Evolutionary conservation across 768 basidiomycete species (phyloP), one percentile per base, ranked within the genome.

Genomic region (Cantharellus anzutake): DNA sequence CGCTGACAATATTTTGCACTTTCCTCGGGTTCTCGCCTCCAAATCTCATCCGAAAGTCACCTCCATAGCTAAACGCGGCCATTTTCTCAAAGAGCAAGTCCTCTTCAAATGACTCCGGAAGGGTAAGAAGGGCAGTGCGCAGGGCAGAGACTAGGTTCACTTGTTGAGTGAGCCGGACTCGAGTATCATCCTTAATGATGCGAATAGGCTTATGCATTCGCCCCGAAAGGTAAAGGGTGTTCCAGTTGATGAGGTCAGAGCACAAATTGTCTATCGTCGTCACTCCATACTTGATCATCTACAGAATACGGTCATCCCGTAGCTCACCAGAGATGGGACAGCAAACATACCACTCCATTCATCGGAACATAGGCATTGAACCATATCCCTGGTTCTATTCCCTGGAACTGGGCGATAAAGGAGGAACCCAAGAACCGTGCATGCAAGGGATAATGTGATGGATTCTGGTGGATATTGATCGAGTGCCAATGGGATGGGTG

Each of bases 261-360:
- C 87, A 91, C 38, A 99, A 78, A 61, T 82, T 83, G 66, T 93
- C 88, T 4, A 94, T 79, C 0, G 90, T 90, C 41, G 93, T 93
- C 37, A 96, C 82, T 11, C 96, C 96, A 68, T 99, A 99, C 73
- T 99, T 99, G 72, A 98, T 88, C 58, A 75, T 84, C 89, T 96
- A 66, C 37, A 44, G 42, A 55, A 55, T 11, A 37, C 52, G 35
- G 35, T 11, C 7, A 37, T 11, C 11, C 14, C 35, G 52, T 11
- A 55, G 14, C 52, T 14, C 35, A 11, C 35, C 11, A 37, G 35
- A 41, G 40, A 60, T 63, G 58, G 60, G 60, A 41, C 59, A 35
- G 37, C 29, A 14, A 20, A 68, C 89, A 70, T 70, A 96, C 90
- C 66, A 85, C 83, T 57, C 84, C 90, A 58, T 80, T 77, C 71